Evolutionary conservation across 495 filamentous ascomycete genomes (phyloP), one percentile per base, ranked within the genome.

Genomic region (Antarctomyces pellizariae): DNA sequence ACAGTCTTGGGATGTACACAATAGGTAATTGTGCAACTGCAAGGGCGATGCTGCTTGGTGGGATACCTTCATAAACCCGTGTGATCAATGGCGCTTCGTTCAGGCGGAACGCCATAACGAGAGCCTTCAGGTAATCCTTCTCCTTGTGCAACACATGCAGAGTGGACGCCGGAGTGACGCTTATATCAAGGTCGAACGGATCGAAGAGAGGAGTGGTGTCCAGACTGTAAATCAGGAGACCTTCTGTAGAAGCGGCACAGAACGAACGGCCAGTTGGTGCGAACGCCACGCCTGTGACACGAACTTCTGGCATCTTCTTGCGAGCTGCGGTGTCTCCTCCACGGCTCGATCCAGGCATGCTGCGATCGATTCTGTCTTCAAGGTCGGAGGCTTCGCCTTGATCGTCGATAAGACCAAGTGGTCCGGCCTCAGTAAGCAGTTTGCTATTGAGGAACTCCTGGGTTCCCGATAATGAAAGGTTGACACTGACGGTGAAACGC

Each of bases 41-140:
- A 25, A 86, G 63, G 8, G 60, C 32, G 31, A 97, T 76, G 38
- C 78, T 76, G 9, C 55, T 49, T 18, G 67, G 56, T 10, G 89
- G 83, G 19, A 79, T 75, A 2, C 63, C 57, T 52, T 84, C 76
- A 49, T 90, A 93, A 7, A 93, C 79, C 14, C 64, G 64, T 31
- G 71, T 69, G 26, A 91, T 64, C 13, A 95, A 56, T 25, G 62
- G 59, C 2, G 58, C 56, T 39, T 84, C 71, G 50, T 90, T 91
- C 20, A 97, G 62, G 1, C 86, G 75, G 59, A 97, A 95, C 1
- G 83, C 76, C 84, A 95, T 93, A 31, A 92, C 71, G 2, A 97
- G 54, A 1, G 86, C 86, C 49, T 80, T 90, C 18, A 93, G 59
- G 50, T 72, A 91, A 20, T 89, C 76, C 36, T 62, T 62, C 27